Evolutionary conservation across 1,139 yeast species (phyloP).

Genomic region (Geotrichum carabidarum): DNA sequence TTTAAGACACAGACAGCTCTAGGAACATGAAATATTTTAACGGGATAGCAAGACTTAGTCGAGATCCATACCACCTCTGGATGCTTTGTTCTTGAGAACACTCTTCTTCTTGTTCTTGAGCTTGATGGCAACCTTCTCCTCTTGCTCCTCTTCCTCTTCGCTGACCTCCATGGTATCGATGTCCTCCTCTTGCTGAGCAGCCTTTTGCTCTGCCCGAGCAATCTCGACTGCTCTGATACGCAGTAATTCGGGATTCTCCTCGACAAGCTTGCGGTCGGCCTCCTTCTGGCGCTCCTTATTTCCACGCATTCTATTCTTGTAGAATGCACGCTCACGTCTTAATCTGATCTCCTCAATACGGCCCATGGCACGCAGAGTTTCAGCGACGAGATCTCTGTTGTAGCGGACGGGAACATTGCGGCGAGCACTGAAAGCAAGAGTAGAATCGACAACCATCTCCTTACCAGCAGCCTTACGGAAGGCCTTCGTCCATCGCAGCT

Average conservation of each 20-base stretch:
- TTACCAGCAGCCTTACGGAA: slow-evolving; percentile 99
- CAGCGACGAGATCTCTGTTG: slow-evolving; percentile 91
- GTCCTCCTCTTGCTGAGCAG: slow-evolving; percentile 49
- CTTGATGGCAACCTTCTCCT: slow-evolving; percentile 69
- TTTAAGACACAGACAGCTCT: not conserved
- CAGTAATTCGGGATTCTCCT: slow-evolving; percentile 79
- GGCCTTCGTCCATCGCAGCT: slow-evolving; percentile 97
- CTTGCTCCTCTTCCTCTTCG: slow-evolving; percentile 35
- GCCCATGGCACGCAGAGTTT: slow-evolving; percentile 91
- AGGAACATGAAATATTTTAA: not conserved
- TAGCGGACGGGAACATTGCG: slow-evolving; percentile 97
- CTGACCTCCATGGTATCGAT: slow-evolving; percentile 45
- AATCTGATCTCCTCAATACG: slow-evolving; percentile 94
- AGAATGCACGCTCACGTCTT: slow-evolving; percentile 96
- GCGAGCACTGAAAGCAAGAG: slow-evolving; percentile 92
- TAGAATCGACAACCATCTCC: slow-evolving; percentile 95
- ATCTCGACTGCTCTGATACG: slow-evolving; percentile 90
- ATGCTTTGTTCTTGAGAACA: slow-evolving; percentile 12
- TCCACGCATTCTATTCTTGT: slow-evolving; percentile 98
- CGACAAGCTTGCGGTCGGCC: slow-evolving; percentile 84
- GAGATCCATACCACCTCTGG: slow-evolving; percentile 3
- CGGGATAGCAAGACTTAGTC: not conserved
- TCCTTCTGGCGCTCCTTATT: slow-evolving; percentile 83
- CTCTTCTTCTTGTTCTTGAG: slow-evolving; percentile 56
- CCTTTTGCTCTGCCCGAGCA: slow-evolving; percentile 64